Percentiles rank a stretch among this genome's conserved stretches.
Evolutionary conservation across 2,329 filamentous ascomycete genomes (phyloP).

Genomic region (Sphaerulina musiva): DNA sequence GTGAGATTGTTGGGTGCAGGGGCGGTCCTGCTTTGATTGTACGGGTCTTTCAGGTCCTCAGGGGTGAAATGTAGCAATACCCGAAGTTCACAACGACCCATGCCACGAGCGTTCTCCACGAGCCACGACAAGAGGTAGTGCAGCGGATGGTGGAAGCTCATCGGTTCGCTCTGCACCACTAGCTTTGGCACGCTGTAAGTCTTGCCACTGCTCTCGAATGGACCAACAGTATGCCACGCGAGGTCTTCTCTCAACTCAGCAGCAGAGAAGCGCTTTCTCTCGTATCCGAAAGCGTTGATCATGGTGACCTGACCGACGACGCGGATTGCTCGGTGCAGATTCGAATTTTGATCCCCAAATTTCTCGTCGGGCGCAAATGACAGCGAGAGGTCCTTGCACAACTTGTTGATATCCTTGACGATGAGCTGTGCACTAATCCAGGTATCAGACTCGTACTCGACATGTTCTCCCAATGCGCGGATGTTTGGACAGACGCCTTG

Average conservation of each 20-base stretch:
- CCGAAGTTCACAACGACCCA: conserved; percentile 61
- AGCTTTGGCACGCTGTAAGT: conserved; percentile 69
- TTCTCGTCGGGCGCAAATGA: conserved; percentile 64
- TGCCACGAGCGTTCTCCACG: conserved; percentile 76
- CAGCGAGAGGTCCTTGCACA: conserved; percentile 82
- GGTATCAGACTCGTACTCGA: conserved; percentile 95
- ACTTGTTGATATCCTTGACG: conserved; percentile 86
- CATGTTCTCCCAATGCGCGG: conserved; percentile 85
- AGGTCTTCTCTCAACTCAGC: conserved; percentile 83
- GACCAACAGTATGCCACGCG: conserved; percentile 73
- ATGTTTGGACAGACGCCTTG: conserved; percentile 96
- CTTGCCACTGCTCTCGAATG: conserved; percentile 57
- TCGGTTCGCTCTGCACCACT: conserved; percentile 77
- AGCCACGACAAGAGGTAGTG: conserved; percentile 97
- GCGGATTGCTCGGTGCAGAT: conserved; percentile 65
- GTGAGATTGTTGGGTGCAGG: conserved; percentile 22
- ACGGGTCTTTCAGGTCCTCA: conserved; percentile 55
- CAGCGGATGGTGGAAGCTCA: conserved; percentile 95
- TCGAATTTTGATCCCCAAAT: conserved; percentile 47
- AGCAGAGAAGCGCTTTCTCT: conserved; percentile 75
- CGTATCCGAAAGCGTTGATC: conserved; percentile 80
- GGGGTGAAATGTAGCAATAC: conserved; percentile 65
- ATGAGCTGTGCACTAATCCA: conserved; percentile 97
- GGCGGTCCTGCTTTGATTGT: conserved; percentile 22
- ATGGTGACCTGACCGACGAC: conserved; percentile 77